Conservation (phyloP, 1,284 basidiomycete species). For the Polyporus tsugae region DNA sequence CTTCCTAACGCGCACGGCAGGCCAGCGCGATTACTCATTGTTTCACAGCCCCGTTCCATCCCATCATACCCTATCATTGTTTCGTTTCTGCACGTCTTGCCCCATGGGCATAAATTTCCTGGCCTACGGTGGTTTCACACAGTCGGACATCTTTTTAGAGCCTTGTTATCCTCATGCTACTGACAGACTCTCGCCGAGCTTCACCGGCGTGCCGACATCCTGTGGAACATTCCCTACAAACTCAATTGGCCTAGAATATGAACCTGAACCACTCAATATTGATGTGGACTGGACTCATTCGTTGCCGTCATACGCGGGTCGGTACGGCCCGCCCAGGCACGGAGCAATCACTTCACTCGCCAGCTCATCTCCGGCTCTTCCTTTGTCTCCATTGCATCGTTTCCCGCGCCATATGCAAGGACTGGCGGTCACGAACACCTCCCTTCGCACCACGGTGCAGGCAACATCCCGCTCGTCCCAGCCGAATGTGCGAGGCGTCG, state of each 20-base stretch:
- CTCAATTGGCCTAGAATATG: background rate
- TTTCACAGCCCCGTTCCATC: background rate
- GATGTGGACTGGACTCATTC: background rate
- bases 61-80: background rate
- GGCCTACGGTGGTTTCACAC: background rate
- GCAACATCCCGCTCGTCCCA: background rate
- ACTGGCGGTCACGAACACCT: background rate
- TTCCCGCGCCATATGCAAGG: background rate
- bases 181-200: background rate
- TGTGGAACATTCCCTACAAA: background rate
- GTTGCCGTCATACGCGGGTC: background rate
- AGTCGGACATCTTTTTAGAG: background rate
- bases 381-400: background rate
- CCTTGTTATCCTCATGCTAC: background rate
- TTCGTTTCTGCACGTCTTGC: background rate
- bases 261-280: background rate
- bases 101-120: background rate
- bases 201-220: background rate
- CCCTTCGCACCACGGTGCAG: background rate
- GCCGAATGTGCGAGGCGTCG: background rate
- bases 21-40: background rate
- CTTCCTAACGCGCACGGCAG: background rate
- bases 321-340: conserved; percentile 1
- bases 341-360: background rate
- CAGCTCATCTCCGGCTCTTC: background rate